Evolutionary conservation across 495 filamentous ascomycete species (phyloP).

Genomic region (Penicillium ochrochloron): DNA sequence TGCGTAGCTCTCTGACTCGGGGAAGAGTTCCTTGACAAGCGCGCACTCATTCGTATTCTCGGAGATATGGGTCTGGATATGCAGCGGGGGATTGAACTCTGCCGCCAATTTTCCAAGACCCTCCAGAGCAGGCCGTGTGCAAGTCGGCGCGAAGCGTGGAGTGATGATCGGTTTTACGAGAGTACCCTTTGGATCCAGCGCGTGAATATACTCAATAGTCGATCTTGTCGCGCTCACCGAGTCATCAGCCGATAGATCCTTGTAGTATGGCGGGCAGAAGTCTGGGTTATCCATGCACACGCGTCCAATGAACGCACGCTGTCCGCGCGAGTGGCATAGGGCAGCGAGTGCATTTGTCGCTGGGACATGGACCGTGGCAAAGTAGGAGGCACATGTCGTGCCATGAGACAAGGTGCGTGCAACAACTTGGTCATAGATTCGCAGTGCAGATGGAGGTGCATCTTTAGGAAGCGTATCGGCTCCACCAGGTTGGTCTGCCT

Average conservation of each 20-base stretch:
- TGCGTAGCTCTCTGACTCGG: constrained; percentile 65
- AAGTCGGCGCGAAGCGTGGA: constrained; percentile 85
- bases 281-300: constrained; percentile 81
- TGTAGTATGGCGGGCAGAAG: constrained; percentile 73
- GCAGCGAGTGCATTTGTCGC: constrained; percentile 88
- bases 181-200: constrained; percentile 63
- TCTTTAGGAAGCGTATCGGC: constrained; percentile 22
- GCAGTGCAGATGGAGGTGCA: constrained; percentile 50
- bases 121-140: constrained; percentile 61
- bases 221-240: constrained; percentile 61
- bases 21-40: constrained; percentile 74
- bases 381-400: constrained; percentile 90
- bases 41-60: constrained; percentile 77
- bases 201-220: constrained; percentile 68
- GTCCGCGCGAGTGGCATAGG: constrained; percentile 74
- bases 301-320: constrained; percentile 88
- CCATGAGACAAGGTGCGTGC: constrained; percentile 81
- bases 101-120: constrained; percentile 66
- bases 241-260: constrained; percentile 63
- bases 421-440: constrained; percentile 75
- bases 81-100: constrained; percentile 58
- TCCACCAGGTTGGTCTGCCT: constrained; percentile 21
- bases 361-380: constrained; percentile 80
- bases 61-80: constrained; percentile 89
- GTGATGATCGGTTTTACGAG: constrained; percentile 83